phyloP scores from a whole-genome alignment of 345 rosid species.

The Pistacia vera region DNA sequence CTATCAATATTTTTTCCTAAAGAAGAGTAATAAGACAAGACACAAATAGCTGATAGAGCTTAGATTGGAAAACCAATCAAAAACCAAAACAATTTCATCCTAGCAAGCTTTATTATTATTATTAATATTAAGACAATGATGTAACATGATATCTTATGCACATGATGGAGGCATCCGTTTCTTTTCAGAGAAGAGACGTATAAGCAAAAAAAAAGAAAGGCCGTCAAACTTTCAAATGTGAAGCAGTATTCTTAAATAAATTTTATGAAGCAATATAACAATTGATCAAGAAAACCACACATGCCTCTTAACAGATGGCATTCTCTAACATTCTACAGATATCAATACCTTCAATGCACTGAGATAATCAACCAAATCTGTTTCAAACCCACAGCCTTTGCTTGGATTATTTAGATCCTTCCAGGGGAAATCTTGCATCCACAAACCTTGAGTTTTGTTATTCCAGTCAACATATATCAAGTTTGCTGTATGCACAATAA shows the following conservation, averaged over 20 bases:
- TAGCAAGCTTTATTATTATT: no score
- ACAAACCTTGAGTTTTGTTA: slow-evolving; percentile 93
- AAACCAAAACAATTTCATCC: no score
- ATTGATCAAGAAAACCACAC: neutral
- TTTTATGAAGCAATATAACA: neutral
- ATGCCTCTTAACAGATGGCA: neutral
- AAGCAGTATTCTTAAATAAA: no score
- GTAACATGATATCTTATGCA: neutral
- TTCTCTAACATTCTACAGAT: neutral
- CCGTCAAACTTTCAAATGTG: no score
- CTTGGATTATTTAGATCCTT: slow-evolving; percentile 56
- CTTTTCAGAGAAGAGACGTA: neutral
- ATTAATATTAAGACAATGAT: no score
- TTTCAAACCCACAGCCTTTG: slow-evolving; percentile 69
- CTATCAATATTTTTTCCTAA: no score
- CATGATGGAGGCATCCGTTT: neutral
- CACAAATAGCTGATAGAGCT: no score
- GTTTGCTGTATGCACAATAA: slow-evolving; percentile 92
- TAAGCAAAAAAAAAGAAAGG: neutral
- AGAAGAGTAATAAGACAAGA: no score
- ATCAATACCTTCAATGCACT: slow-evolving; percentile 67
- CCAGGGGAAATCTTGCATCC: slow-evolving; percentile 99
- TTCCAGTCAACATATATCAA: slow-evolving; percentile 94
- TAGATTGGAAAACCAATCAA: no score
- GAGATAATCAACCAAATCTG: slow-evolving; percentile 85